Base-by-base conservation (phyloP, 306 rosid species). In the Inga leiocalycina region DNA sequence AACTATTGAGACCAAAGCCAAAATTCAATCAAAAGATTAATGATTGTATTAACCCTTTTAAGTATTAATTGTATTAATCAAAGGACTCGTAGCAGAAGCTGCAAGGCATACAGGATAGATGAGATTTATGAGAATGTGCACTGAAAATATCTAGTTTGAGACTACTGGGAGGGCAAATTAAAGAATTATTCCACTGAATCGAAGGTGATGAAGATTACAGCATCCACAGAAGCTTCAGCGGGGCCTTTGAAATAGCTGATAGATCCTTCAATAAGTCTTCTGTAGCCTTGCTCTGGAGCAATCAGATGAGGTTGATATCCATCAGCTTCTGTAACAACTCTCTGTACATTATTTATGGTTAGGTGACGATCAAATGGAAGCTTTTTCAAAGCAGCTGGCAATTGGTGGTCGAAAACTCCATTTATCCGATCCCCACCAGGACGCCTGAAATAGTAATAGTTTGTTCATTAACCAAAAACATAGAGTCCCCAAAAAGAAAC, bases 211-310 rank as follows among this genome's bases (percentile, higher is more conserved):
- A 86, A 86, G 71, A 84, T 85, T 94, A 97, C 99, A 67, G 99
- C 98, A 91, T 97, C 99, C 77, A 97, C 98, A 14, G 99, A 94
- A 83, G 99, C 99, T 86, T 97, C 99, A 79, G 99, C 98, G 10
- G 99, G 99, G 88, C 99, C 99, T 91, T 91, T 97, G 88, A 97
- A 97, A 83, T 89, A 94, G 84, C 96, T 82, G 5, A 97, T 97
- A 81, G 98, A 92, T 83, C 97, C 94, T 44, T 97, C 99, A 85
- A 97, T 94, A 79, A 97, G 98, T 83, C 98, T 94, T 85, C 98
- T 88, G 82, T 97, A 97, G 74, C 99, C 99, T 90, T 97, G 99
- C 76, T 97, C 99, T 49, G 99, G 99, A 82, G 99, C 99, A 85
- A 97, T 94, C 86, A 97, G 90, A 85, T 97, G 99, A 74, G 99